Percentiles rank a stretch among this genome's conserved stretches.
Evolutionary conservation across 495 filamentous ascomycete species (phyloP).

Genomic region (Hypoxylon cercidicola): DNA sequence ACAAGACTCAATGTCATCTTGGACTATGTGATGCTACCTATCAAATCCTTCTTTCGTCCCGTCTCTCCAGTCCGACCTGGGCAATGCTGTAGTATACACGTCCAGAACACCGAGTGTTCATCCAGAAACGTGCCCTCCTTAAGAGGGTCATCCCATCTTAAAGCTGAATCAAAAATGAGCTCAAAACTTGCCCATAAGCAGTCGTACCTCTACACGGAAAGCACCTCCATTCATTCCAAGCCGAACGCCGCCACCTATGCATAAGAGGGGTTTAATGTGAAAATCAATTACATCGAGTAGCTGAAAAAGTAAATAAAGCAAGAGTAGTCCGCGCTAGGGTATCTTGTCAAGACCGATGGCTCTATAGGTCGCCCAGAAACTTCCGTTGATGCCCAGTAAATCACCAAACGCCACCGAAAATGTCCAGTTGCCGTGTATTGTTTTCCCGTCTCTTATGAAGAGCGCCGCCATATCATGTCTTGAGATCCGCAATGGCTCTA

Average conservation of each 20-base stretch:
- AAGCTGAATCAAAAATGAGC: conserved; percentile 5
- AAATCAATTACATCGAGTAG: conserved; percentile 3
- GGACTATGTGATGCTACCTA: conserved; percentile 5
- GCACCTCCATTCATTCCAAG: conserved; percentile 16
- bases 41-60: conserved; percentile 13
- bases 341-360: conserved; percentile 42
- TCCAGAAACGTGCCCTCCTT: not conserved
- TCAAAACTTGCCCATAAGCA: conserved; percentile 25
- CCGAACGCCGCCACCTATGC: conserved; percentile 38
- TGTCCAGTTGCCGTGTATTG: conserved; percentile 32
- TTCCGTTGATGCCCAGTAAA: conserved; percentile 39
- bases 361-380: conserved; percentile 38
- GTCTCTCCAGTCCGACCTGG: conserved; percentile 1
- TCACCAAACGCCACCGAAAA: conserved; percentile 39
- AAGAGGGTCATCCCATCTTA: not conserved
- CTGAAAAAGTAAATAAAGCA: conserved; percentile 19
- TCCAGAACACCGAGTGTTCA: conserved; percentile 11
- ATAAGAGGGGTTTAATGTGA: conserved; percentile 8
- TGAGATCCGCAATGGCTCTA: conserved; percentile 64
- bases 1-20: not conserved
- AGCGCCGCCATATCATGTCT: conserved; percentile 45
- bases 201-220: conserved; percentile 24
- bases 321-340: conserved; percentile 34
- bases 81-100: conserved; percentile 32
- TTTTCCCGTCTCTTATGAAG: conserved; percentile 22